Evolutionary conservation across 1,284 basidiomycete species (phyloP), one percentile per base, ranked within the genome.

Genomic region (Trametes versicolor): DNA sequence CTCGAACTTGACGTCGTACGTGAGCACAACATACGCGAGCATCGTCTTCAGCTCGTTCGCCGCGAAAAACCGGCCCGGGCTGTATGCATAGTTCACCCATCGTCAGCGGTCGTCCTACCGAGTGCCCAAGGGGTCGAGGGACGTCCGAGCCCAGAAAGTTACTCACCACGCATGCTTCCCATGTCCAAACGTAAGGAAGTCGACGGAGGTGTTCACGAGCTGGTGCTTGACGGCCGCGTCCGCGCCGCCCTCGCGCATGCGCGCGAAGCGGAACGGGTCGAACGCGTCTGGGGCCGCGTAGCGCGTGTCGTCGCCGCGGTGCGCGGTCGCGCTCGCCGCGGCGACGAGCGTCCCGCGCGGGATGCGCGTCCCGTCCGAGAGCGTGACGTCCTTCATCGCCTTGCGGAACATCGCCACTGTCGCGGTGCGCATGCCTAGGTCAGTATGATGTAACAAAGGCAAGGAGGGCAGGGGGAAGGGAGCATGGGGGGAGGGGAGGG

Each of bases 231-330:
- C 59, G 29, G 66, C 65, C 25, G 60, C 65, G 54, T 70, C 72
- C 13, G 59, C 65, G 12, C 70, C 67, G 36, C 70, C 71, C 39
- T 77, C 74, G 58, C 81, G 76, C 68, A 82, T 68, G 34, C 82
- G 79, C 27, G 80, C 75, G 72, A 85, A 87, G 25, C 84, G 79
- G 68, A 83, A 84, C 0, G 82, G 76, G 64, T 84, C 69, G 69
- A 84, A 86, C 15, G 70, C 73, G 21, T 74, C 60, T 7, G 83
- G 76, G 48, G 82, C 73, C 17, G 75, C 70, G 68, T 85, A 85
- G 41, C 78, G 70, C 27, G 77, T 69, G 36, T 80, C 76, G 68
- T 85, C 79, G 62, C 66, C 73, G 70, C 85, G 84, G 70, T 85
- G 84, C 27, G 80, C 76, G 1, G 79, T 76, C n/a, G 73, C 73